phyloP scores from a whole-genome alignment of 306 rosid species.

The Hylodesmum podocarpum region DNA sequence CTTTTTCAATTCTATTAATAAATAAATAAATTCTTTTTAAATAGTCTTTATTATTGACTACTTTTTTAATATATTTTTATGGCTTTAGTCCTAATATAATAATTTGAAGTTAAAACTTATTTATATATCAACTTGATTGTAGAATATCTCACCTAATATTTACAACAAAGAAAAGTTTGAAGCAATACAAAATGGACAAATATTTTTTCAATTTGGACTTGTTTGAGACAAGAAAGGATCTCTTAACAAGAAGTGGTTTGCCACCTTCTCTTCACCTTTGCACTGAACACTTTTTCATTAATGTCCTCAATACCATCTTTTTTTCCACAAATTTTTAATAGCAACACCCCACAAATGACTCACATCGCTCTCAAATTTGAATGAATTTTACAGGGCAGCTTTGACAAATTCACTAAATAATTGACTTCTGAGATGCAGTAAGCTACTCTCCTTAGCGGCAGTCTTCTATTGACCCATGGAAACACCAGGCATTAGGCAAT shows the following conservation, averaged over 20 bases:
- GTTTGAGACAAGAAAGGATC: not conserved
- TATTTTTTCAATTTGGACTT: not conserved
- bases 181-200: not conserved
- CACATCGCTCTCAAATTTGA: not conserved
- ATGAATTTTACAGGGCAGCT: not conserved
- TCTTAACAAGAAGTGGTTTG: not conserved
- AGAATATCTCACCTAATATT: not conserved
- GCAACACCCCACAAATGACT: not conserved
- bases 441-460: not conserved
- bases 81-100: not conserved
- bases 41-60: too few relatives aligned
- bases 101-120: not conserved
- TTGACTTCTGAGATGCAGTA: not conserved
- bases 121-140: not conserved
- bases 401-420: not conserved
- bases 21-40: too few relatives aligned
- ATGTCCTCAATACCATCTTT: not conserved
- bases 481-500: not conserved
- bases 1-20: too few relatives aligned
- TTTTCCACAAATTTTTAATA: not conserved
- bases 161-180: not conserved
- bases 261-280: not conserved
- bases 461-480: not conserved
- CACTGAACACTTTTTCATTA: not conserved
- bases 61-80: not conserved